phyloP scores from a whole-genome alignment of 1,284 basidiomycete species.

The Garcileccinum viscosum region DNA sequence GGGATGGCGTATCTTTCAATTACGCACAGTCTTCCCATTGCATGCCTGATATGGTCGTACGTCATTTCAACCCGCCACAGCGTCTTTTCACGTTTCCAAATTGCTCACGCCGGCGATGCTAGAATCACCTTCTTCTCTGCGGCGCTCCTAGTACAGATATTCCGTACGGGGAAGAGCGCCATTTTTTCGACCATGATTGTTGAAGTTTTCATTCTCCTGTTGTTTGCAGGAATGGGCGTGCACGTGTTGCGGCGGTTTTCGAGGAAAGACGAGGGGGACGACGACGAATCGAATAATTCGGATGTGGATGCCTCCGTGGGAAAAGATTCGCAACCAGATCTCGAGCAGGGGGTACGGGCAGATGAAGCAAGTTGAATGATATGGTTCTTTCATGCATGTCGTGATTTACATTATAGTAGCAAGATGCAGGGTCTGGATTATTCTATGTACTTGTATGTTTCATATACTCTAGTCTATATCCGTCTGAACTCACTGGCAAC shows the following conservation, averaged over 20 bases:
- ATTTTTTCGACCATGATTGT: conserved; percentile 5
- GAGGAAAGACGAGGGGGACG: neutral
- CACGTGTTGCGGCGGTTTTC: conserved; percentile 12
- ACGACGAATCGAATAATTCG: neutral
- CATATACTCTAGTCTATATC: neutral
- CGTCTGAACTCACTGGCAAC: neutral
- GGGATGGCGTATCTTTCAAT: conserved; percentile 23
- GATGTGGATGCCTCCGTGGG: neutral
- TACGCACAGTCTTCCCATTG: conserved; percentile 26
- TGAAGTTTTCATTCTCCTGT: conserved; percentile 17
- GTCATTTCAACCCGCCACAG: neutral
- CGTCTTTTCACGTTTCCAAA: neutral
- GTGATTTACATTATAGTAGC: neutral
- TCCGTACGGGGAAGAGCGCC: neutral
- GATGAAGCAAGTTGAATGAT: neutral
- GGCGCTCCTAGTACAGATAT: conserved; percentile 21
- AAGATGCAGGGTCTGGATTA: neutral
- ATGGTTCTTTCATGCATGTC: neutral
- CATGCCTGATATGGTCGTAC: conserved; percentile 29
- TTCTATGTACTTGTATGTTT: neutral
- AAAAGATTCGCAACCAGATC: neutral
- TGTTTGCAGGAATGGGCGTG: conserved; percentile 5
- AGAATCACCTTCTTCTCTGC: conserved; percentile 20
- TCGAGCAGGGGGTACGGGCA: neutral
- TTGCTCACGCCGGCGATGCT: neutral